These are phyloP conservation scores for Hemileia vastatrix DNA, from an alignment of 1,284 basidiomycete species.

Conservation along the genomic window DNA sequence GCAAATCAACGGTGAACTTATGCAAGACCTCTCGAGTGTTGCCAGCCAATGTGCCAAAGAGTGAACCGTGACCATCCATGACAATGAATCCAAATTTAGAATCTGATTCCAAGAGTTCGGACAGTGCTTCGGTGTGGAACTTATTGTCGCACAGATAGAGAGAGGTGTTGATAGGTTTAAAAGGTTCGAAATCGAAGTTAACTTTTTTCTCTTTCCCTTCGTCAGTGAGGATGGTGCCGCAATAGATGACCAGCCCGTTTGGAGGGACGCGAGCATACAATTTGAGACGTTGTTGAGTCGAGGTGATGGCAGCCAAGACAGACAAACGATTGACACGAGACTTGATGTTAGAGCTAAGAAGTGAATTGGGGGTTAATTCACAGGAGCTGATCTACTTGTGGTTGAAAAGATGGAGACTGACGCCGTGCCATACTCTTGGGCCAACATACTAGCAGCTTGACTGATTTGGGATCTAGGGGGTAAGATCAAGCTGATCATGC, in stretches of 20 bases:
- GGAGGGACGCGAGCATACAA: constrained; percentile 91
- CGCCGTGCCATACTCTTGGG: constrained; percentile 73
- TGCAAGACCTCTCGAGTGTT: constrained; percentile 96
- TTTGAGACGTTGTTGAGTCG: constrained; percentile 96
- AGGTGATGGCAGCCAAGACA: constrained; percentile 93
- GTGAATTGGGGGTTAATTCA: neutral
- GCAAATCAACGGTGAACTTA: constrained; percentile 97
- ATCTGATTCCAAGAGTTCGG: constrained; percentile 93
- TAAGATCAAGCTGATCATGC: constrained; percentile 97
- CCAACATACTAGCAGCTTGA: constrained; percentile 85
- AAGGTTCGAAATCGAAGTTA: constrained; percentile 81
- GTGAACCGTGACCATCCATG: constrained; percentile 95
- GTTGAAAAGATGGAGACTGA: constrained; percentile 1
- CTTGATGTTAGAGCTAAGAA: constrained; percentile 80
- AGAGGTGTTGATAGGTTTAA: constrained; percentile 91
- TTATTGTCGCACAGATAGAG: constrained; percentile 99
- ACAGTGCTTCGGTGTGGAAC: constrained; percentile 96
- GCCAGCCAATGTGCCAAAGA: constrained; percentile 90
- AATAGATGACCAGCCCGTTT: constrained; percentile 86
- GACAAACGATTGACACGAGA: constrained; percentile 97
- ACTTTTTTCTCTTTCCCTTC: constrained; percentile 97
- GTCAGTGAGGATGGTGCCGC: constrained; percentile 90
- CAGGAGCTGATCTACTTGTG: neutral
- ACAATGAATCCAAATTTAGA: constrained; percentile 98
- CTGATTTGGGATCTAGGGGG: constrained; percentile 73